A percentile compares a stretch with the other conserved stretches of the same genome.
Evolutionary conservation across 2,329 filamentous ascomycete species (phyloP).

Genomic region (Trichophyton schoenleinii): DNA sequence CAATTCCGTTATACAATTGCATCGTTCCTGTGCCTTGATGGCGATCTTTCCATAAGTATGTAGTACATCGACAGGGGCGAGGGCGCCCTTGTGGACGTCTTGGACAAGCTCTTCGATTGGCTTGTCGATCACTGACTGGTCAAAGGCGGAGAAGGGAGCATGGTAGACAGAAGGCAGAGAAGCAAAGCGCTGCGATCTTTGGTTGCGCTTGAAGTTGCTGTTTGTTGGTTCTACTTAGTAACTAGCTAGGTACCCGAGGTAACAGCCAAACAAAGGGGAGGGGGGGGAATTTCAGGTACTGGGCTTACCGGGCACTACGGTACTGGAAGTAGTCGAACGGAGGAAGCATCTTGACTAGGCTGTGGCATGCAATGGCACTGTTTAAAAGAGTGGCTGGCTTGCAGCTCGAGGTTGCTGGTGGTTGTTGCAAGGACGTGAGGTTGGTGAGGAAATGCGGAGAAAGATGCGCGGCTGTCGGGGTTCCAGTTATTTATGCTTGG

Average conservation of each 20-base stretch:
- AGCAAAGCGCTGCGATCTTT: conserved; percentile 58
- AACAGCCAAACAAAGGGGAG: neutral
- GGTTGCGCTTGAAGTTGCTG: conserved; percentile 67
- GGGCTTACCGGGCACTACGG: conserved; percentile 53
- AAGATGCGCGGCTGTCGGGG: neutral
- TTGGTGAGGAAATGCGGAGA: neutral
- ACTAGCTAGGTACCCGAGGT: conserved; percentile 8
- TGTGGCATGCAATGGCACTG: neutral
- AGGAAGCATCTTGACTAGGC: conserved; percentile 32
- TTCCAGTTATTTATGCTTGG: neutral
- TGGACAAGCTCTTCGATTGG: conserved; percentile 68
- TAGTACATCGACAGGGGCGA: conserved; percentile 61
- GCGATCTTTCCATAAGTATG: conserved; percentile 77
- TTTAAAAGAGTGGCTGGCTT: neutral
- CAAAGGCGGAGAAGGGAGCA: conserved; percentile 48
- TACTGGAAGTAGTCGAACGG: conserved; percentile 59
- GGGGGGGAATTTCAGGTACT: neutral
- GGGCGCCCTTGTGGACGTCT: conserved; percentile 57
- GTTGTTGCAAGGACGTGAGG: neutral
- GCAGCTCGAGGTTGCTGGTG: neutral
- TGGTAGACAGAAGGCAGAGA: conserved; percentile 55
- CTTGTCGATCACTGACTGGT: conserved; percentile 55
- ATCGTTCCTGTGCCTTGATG: conserved; percentile 68
- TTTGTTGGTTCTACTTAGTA: neutral
- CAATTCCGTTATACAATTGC: conserved; percentile 82